Evolutionary conservation across 176 grass and related monocot species (phyloP), one percentile per base, ranked within the genome.

Genomic region (Juncus effusus): DNA sequence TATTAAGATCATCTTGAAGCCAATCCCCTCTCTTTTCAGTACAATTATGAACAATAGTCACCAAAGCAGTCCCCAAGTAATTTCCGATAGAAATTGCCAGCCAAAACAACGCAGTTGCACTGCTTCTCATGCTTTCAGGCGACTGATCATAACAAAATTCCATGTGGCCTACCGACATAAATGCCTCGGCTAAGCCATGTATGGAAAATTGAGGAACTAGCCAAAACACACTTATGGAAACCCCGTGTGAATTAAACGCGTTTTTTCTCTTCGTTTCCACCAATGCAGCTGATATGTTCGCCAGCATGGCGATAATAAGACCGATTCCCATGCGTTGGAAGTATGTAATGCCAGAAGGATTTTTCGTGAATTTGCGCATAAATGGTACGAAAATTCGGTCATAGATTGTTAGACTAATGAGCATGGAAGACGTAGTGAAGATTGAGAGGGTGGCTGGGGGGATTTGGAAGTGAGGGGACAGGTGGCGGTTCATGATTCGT

Each of bases 1-100:
- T 81, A 70, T 91, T 91, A 58, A 91, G 78, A 77, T 97, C 90
- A 76, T 97, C 85, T 76, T 89, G 88, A 7, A 97, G 93, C 88
- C 93, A 92, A 55, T 92, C 67, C 10, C 88, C 85, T n/a, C 40
- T 77, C 49, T 82, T 72, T 7, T 49, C 71, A 3, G 85, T 92
- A 63, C 41, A 80, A 41, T 69, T 62, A 70, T 92, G 77, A 42
- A 97, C 85, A 50, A 80, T 62, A 12, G 71, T 92, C 56, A 92
- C 88, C 16, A 97, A 52, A 14, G 88, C 44, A 7, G 93, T 91
- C 36, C 92, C 92, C 10, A 81, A 16, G 76, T 96, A 91, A 67
- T 81, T 96, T 8, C 92, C 92, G 2, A 78, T 41, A 1, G 87
- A 91, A 59, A 62, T 65, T 1, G 82, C 78, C 3, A 96, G 80